Evolutionary conservation across 805 yeast species (phyloP).

Genomic region (Kregervanrija fluxuum): DNA sequence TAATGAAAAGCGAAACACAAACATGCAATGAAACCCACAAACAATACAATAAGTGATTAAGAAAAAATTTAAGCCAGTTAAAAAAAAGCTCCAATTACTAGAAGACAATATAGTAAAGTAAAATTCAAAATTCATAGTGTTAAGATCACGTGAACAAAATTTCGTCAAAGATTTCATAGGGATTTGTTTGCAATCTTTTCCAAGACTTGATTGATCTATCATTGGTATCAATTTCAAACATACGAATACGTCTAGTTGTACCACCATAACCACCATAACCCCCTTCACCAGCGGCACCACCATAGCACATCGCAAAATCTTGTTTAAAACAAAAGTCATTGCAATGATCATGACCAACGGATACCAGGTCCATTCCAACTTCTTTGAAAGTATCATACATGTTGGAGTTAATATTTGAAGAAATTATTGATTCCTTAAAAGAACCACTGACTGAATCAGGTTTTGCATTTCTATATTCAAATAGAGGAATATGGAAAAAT

Average conservation of each 20-base stretch:
- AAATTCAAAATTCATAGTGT: no score
- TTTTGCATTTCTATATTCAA: slow-evolving; percentile 47
- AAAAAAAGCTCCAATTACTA: no score
- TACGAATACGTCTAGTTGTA: slow-evolving; percentile 69
- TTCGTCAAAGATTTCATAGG: slow-evolving; percentile 22
- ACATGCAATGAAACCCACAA: no score
- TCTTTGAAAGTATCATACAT: slow-evolving; percentile 50
- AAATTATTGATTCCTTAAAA: slow-evolving; percentile 66
- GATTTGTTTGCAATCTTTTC: slow-evolving; percentile 63
- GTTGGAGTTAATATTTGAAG: slow-evolving; percentile 66
- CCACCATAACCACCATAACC: slow-evolving; percentile 95
- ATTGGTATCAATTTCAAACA: slow-evolving; percentile 56
- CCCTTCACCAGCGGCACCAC: slow-evolving; percentile 92
- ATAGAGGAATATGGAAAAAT: slow-evolving; percentile 89
- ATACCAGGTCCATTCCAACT: slow-evolving; percentile 66
- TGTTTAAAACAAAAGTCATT: slow-evolving; percentile 82
- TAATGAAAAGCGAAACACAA: no score
- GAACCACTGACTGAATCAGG: slow-evolving; percentile 45
- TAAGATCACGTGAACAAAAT: neutral
- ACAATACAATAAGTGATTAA: no score
- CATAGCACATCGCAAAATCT: slow-evolving; percentile 78
- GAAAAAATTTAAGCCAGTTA: no score
- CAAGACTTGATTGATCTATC: slow-evolving; percentile 49
- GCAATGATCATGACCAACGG: slow-evolving; percentile 94
- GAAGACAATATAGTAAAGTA: no score